Conservation (phyloP, 1,139 yeast species). For the Diutina siamensis region DNA sequence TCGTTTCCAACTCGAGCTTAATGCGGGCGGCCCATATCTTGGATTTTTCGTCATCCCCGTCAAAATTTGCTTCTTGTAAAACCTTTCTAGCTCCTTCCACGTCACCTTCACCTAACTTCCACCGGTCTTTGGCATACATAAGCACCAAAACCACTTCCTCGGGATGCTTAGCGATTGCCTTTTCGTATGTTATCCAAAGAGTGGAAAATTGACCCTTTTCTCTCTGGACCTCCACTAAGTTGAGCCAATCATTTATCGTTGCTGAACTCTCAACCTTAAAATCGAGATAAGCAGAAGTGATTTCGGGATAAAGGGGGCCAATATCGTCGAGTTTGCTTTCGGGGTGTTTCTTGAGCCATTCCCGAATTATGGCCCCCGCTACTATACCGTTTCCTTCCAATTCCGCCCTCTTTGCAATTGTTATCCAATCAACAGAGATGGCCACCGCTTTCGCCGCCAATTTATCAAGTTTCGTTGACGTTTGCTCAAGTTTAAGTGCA, state of each 20-base stretch:
- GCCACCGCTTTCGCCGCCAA: slow-evolving; percentile 17
- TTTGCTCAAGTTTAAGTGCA: slow-evolving; percentile 64
- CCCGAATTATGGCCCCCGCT: neutral
- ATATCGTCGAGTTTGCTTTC: neutral
- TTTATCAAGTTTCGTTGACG: slow-evolving; percentile 22
- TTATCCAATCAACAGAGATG: neutral
- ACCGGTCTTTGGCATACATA: slow-evolving; percentile 63
- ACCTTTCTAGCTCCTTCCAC: slow-evolving; percentile 41
- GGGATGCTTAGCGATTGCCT: slow-evolving; percentile 24
- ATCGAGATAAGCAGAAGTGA: neutral
- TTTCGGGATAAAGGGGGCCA: neutral
- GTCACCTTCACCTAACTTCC: slow-evolving; percentile 35
- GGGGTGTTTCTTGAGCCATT: neutral
- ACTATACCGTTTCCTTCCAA: neutral
- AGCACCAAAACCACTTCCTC: slow-evolving; percentile 40
- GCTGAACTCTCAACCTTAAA: neutral
- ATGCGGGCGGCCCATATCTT: slow-evolving; percentile 63
- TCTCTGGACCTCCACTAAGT: neutral
- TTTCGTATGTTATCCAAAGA: neutral
- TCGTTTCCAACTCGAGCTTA: slow-evolving; percentile 42
- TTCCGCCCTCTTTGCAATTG: neutral
- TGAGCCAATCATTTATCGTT: neutral
- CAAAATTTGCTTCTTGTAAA: slow-evolving; percentile 33
- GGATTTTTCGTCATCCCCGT: slow-evolving; percentile 28
- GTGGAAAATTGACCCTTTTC: neutral